Evolutionary conservation across 1,139 yeast genomes (phyloP).

Genomic region (Taphrina sp.): DNA sequence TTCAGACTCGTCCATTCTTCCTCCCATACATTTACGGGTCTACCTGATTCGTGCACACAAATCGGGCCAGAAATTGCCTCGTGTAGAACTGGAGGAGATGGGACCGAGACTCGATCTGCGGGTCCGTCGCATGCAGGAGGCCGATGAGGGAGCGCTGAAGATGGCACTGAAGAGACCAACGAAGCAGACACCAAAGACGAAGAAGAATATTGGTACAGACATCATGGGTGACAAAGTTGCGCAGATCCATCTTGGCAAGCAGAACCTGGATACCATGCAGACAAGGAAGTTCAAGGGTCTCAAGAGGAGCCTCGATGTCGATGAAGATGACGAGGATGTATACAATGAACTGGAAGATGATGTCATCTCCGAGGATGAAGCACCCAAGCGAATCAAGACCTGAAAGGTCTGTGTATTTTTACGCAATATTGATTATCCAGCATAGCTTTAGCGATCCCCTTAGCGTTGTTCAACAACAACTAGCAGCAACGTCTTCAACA

Average conservation of each 20-base stretch:
- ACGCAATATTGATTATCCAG: neutral
- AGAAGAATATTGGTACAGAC: slow-evolving; percentile 88
- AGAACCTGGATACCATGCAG: slow-evolving; percentile 83
- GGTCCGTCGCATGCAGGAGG: slow-evolving; percentile 80
- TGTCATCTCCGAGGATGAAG: slow-evolving; percentile 16
- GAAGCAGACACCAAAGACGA: slow-evolving; percentile 73
- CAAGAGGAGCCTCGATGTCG: slow-evolving; percentile 79
- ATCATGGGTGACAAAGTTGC: slow-evolving; percentile 96
- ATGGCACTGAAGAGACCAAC: slow-evolving; percentile 82
- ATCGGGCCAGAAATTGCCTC: slow-evolving; percentile 79
- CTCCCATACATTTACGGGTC: slow-evolving; percentile 83
- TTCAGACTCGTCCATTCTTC: slow-evolving; percentile 51
- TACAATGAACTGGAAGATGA: slow-evolving; percentile 12
- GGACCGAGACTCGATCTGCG: slow-evolving; percentile 95
- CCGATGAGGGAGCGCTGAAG: slow-evolving; percentile 84
- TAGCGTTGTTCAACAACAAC: slow-evolving; percentile 4
- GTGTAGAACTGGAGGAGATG: slow-evolving; percentile 90
- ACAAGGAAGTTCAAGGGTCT: slow-evolving; percentile 99
- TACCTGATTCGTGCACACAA: slow-evolving; percentile 77
- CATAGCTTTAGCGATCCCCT: slow-evolving; percentile 12
- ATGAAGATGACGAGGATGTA: slow-evolving; percentile 52
- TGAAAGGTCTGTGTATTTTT: neutral
- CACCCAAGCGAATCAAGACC: slow-evolving; percentile 12
- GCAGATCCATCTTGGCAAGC: slow-evolving; percentile 92
- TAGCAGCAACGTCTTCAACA: too few relatives aligned